Evolutionary conservation across 352 stramenopile species (phyloP), one percentile per base, ranked within the genome.

Genomic region (Blastocystis sp.): DNA sequence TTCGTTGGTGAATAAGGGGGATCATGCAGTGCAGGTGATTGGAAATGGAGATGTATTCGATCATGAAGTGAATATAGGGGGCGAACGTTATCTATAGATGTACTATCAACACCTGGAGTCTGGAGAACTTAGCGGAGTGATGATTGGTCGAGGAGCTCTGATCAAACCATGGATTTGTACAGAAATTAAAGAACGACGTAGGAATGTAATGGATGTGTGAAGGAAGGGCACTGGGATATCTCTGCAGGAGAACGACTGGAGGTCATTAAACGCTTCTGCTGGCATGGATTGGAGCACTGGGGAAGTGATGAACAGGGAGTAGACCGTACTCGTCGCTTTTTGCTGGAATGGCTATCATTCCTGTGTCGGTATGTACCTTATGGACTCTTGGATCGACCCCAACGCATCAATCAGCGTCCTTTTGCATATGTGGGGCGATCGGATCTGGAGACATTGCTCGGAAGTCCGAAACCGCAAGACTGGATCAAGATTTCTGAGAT

Each of bases 401-500:
- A 98, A 92, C 93, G 94, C 63, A 98, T 99, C 90, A 98, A 99
- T 92, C 95, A 98, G 80, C 94, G 96, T 4, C 96, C 96, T 41
- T 93, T 95, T 37, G 92, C 92, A 26, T 98, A 96, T 91, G 75
- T 92, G 56, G 95, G 96, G 76, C 92, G 96, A 64, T 95, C 95
- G 90, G 96, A 98, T 90, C 92, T 98, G n/a, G 97, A 99, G 93
- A 98, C 96, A 47, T 93, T 99, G 15, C 97, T 99, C 92, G 92
- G 95, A 47, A 98, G 94, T 79, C 93, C 95, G 77, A 94, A 98
- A 87, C 34, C 63, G 11, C 92, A 94, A 26, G 97, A 99, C 91
- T 99, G 97, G 97, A 94, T 99, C 90, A 98, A 98, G 92, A 98
- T 99, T 80, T 98, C 94, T 8, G 96, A 99, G 91, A 98, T 99